phyloP scores from a whole-genome alignment of 805 yeast species.

The Starmerella etchellsii region DNA sequence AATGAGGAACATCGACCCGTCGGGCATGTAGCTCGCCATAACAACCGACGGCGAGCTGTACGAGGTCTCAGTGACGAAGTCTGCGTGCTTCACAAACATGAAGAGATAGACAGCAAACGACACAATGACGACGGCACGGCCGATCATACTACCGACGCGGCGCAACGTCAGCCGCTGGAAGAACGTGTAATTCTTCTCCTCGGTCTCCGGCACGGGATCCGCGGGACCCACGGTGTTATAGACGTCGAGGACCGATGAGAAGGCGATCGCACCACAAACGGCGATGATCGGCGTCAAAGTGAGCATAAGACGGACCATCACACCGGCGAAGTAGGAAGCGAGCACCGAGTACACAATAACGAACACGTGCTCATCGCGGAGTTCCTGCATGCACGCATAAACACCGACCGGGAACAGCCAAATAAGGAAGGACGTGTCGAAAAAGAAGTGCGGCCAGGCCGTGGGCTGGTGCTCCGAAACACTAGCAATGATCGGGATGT shows the following conservation, averaged over 20 bases:
- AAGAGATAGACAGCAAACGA: slow-evolving; percentile 63
- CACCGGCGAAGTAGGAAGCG: slow-evolving; percentile 96
- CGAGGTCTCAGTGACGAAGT: slow-evolving; percentile 93
- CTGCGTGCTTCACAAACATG: slow-evolving; percentile 83
- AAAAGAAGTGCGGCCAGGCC: slow-evolving; percentile 98
- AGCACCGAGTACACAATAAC: slow-evolving; percentile 84
- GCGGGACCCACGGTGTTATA: slow-evolving; percentile 31
- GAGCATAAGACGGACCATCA: slow-evolving; percentile 94
- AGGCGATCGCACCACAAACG: slow-evolving; percentile 80
- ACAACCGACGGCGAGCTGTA: slow-evolving; percentile 98
- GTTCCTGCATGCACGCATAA: slow-evolving; percentile 75
- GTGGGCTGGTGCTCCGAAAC: slow-evolving; percentile 99
- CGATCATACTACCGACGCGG: slow-evolving; percentile 26
- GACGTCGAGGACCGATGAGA: slow-evolving; percentile 71
- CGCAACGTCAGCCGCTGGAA: slow-evolving; percentile 18
- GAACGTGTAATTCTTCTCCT: slow-evolving; percentile 3
- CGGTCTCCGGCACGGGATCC: not conserved
- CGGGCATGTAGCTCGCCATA: slow-evolving; percentile 66
- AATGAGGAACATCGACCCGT: slow-evolving; percentile 72
- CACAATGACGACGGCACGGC: slow-evolving; percentile 50
- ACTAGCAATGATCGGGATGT: slow-evolving; percentile 96
- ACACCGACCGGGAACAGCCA: slow-evolving; percentile 99
- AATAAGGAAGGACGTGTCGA: slow-evolving; percentile 80
- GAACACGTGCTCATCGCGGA: slow-evolving; percentile 84
- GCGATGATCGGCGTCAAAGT: slow-evolving; percentile 94